Evolutionary conservation across 106 monocot species (phyloP).

Genomic region (Posidonia australis): DNA sequence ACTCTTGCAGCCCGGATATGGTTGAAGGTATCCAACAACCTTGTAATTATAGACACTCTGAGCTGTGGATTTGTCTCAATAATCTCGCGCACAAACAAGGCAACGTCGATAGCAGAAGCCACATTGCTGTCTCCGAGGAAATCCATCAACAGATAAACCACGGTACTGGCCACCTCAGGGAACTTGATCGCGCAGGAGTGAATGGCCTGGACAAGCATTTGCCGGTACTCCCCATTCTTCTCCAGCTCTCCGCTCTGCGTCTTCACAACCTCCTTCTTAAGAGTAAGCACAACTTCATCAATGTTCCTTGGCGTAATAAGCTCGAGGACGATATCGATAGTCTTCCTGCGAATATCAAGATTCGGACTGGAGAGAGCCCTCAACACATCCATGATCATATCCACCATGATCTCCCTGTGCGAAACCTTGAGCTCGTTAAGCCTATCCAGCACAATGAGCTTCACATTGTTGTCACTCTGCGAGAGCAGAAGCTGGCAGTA

Average conservation of each 20-base stretch:
- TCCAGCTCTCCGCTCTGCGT: conserved; percentile 81
- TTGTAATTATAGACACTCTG: conserved; percentile 74
- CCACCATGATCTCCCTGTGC: conserved; percentile 74
- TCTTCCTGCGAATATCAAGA: conserved; percentile 70
- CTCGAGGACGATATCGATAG: conserved; percentile 69
- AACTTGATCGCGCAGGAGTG: conserved; percentile 84
- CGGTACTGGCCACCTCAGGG: conserved; percentile 85
- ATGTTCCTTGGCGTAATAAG: conserved; percentile 71
- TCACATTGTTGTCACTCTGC: conserved; percentile 91
- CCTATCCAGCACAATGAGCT: conserved; percentile 72
- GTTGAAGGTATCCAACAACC: conserved; percentile 77
- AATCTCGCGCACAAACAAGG: conserved; percentile 75
- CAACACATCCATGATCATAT: conserved; percentile 76
- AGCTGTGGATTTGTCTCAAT: conserved; percentile 85
- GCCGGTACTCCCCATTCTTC: conserved; percentile 77
- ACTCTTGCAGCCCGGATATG: conserved; percentile 81
- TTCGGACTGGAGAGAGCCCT: conserved; percentile 75
- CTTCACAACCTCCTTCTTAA: conserved; percentile 91
- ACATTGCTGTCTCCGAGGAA: conserved; percentile 85
- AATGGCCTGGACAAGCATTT: conserved; percentile 89
- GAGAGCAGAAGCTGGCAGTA: conserved; percentile 85
- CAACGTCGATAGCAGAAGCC: conserved; percentile 79
- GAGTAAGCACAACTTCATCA: conserved; percentile 75
- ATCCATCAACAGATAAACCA: conserved; percentile 87
- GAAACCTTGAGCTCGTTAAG: conserved; percentile 57